Conservation (phyloP, 106 monocot species). For the Allium fistulosum region DNA sequence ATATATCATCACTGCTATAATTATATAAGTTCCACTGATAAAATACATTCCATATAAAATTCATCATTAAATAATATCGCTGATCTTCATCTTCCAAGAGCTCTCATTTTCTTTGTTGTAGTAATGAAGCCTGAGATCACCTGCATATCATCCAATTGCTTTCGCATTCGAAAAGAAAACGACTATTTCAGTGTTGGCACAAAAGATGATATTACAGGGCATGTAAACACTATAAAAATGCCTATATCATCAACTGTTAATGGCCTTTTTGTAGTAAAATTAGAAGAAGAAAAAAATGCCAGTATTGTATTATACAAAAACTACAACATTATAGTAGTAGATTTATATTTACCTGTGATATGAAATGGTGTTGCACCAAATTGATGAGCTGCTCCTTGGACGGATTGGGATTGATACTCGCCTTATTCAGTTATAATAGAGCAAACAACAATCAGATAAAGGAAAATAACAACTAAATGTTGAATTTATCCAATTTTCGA, state of each 20-base stretch:
- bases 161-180: constrained; percentile 11
- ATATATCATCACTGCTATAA: neutral
- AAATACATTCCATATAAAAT: neutral
- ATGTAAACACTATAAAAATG: neutral
- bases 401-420: constrained; percentile 51
- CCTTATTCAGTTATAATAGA: constrained; percentile 15
- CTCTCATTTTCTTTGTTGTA: constrained; percentile 49
- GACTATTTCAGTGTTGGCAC: neutral
- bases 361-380: constrained; percentile 62
- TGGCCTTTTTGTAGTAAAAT: too few relatives aligned
- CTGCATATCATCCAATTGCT: constrained; percentile 81
- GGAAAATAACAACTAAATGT: too few relatives aligned
- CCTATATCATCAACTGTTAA: too few relatives aligned
- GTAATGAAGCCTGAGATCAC: constrained; percentile 62
- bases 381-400: constrained; percentile 69
- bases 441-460: too few relatives aligned
- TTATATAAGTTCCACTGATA: neutral
- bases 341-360: constrained; percentile 45
- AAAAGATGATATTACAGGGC: neutral
- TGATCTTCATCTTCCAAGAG: neutral
- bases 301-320: neutral
- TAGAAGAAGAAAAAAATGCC: too few relatives aligned
- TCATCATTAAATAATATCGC: neutral
- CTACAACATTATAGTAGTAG: neutral
- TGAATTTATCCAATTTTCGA: too few relatives aligned